phyloP scores from a whole-genome alignment of 1,284 basidiomycete genomes.

The Gymnopus androsaceus region DNA sequence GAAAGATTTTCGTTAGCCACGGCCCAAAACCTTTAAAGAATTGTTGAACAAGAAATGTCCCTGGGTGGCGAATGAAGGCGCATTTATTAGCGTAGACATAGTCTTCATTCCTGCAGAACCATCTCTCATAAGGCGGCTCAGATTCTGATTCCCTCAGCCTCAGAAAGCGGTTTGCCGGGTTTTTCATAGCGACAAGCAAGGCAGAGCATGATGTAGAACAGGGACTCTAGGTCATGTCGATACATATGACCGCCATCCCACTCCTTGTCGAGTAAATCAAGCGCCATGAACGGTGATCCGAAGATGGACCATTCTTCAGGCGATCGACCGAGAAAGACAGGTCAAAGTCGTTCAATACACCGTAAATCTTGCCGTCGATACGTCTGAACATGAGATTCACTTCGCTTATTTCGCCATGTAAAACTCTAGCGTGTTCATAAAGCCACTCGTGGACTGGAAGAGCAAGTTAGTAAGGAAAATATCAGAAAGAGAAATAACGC shows the following conservation, averaged over 20 bases:
- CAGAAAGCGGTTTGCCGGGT: no score
- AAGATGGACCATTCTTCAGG: neutral
- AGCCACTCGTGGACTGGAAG: constrained; percentile 9
- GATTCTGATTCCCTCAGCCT: no score
- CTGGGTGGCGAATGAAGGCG: no score
- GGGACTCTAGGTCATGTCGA: constrained; percentile 13
- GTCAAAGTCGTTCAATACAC: constrained; percentile 16
- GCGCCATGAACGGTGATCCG: constrained; percentile 9
- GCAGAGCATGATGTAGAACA: constrained; percentile 10
- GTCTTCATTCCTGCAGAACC: no score
- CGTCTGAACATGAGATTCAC: constrained; percentile 10
- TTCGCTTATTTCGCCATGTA: constrained; percentile 11
- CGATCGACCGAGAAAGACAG: neutral
- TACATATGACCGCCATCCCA: neutral
- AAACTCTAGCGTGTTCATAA: neutral
- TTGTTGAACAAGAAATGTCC: no score
- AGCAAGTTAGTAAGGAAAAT: neutral
- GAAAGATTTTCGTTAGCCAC: no score
- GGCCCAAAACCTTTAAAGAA: no score
- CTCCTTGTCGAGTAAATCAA: neutral
- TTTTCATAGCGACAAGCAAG: constrained; percentile 1
- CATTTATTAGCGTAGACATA: no score
- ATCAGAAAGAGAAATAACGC: neutral
- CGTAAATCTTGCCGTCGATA: constrained; percentile 7
- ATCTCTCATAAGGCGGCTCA: no score